Percentiles rank a stretch among this genome's conserved stretches.
These are phyloP conservation scores for Calamus simplicifolius DNA, from an alignment of 176 grass and related monocot genomes.

Conservation along the genomic window DNA sequence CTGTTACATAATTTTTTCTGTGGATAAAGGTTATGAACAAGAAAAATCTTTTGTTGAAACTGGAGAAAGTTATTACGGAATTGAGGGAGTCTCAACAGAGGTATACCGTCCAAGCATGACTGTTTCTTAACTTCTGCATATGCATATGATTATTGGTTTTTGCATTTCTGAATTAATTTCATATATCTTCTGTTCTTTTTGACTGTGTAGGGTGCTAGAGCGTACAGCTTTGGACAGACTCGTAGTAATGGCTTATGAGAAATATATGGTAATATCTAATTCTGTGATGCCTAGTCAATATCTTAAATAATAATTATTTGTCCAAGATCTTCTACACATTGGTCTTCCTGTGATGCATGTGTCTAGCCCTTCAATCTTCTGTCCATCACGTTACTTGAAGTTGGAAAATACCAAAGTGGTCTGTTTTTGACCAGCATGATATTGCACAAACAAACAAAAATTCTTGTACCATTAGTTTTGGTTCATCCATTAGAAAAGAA, in stretches of 20 bases:
- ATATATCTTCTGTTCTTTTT: conserved; percentile 11
- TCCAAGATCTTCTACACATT: too few species aligned
- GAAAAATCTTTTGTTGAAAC: conserved; percentile 48
- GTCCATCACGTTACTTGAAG: too few species aligned
- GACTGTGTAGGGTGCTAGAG: conserved; percentile 44
- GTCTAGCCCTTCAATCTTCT: too few species aligned
- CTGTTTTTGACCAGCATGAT: too few species aligned
- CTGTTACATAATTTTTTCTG: conserved; percentile 5
- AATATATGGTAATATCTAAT: conserved; percentile 55
- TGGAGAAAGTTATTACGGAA: conserved; percentile 33
- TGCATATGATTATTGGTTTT: conserved; percentile 1
- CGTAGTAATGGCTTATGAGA: conserved; percentile 48
- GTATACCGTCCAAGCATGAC: conserved; percentile 10
- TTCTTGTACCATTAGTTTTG: too few species aligned
- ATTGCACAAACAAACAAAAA: too few species aligned
- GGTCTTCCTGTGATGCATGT: too few species aligned
- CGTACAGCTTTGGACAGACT: conserved; percentile 45
- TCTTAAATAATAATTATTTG: conserved; percentile 2
- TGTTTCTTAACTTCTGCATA: too few species aligned
- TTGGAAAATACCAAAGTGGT: too few species aligned
- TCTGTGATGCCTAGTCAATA: conserved; percentile 15
- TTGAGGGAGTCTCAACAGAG: conserved; percentile 46
- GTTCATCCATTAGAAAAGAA: too few species aligned
- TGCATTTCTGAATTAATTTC: conserved; percentile 3
- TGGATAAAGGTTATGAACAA: conserved; percentile 44